These are phyloP conservation scores for Salicornia ramosissima DNA, from an alignment of 148 eudicot species.

Conservation along the genomic window DNA sequence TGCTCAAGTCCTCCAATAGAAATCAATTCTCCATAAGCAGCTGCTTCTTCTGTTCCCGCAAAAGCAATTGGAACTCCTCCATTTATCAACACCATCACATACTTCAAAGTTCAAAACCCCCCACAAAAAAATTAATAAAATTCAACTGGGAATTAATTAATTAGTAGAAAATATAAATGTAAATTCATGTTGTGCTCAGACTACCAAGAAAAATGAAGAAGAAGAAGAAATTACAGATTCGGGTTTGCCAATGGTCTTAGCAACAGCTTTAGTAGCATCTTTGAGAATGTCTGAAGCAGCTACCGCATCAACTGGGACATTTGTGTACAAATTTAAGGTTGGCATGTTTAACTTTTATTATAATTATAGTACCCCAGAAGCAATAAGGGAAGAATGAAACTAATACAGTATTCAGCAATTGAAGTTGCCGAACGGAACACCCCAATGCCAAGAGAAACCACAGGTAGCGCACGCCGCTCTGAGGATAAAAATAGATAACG, in stretches of 20 bases:
- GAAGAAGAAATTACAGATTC: constrained; percentile 48
- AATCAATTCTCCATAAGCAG: constrained; percentile 86
- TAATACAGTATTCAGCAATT: too few relatives aligned
- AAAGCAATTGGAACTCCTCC: constrained; percentile 85
- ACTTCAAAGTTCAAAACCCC: constrained; percentile 32
- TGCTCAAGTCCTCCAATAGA: constrained; percentile 86
- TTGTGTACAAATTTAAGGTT: constrained; percentile 77
- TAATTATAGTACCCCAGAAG: too few relatives aligned
- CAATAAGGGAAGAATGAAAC: too few relatives aligned
- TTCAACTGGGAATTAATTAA: not conserved
- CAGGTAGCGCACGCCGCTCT: too few relatives aligned
- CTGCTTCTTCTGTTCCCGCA: constrained; percentile 91
- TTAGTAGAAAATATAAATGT: too few relatives aligned
- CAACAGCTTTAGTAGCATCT: constrained; percentile 91
- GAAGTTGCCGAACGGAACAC: too few relatives aligned
- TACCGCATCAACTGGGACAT: constrained; percentile 78
- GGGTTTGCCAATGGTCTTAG: constrained; percentile 88
- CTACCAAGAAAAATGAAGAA: not conserved
- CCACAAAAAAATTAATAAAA: not conserved
- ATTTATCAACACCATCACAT: constrained; percentile 85
- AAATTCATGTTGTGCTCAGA: too few relatives aligned
- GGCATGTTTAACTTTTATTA: constrained; percentile 45
- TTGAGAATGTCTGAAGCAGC: constrained; percentile 82
- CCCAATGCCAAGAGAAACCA: too few relatives aligned
- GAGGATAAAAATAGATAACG: too few relatives aligned